Evolutionary conservation across 2,329 filamentous ascomycete species (phyloP), one percentile per base, ranked within the genome.

Genomic region (Penicillium sp.): DNA sequence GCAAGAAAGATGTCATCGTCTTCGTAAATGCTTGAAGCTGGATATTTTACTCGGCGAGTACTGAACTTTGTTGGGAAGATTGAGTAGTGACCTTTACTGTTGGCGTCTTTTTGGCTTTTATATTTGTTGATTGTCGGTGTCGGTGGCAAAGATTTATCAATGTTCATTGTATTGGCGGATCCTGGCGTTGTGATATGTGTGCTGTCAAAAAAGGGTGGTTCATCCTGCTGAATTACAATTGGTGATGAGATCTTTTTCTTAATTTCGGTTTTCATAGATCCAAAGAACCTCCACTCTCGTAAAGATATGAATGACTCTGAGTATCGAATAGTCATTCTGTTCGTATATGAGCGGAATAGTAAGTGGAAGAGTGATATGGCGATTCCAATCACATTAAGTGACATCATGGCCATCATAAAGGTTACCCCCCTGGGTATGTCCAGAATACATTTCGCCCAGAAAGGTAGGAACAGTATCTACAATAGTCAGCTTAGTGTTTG

Each of bases 361-460:
- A 68, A 56, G 20, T 67, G 64, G 7, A 68, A 52, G 14, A 66
- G 47, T 16, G 55, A 59, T 40, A 62, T 55, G 9, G 63, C 47
- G 18, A 68, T 58, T 9, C 66, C 65, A 24, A 62, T 64, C 20
- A 65, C 43, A 48, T 66, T 64, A 47, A 67, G 56, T 11, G 59
- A 59, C 23, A 66, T 58, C 12, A 60, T 59, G 28, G 63, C 64
- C 53, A 65, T 64, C 56, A 62, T 62, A 6, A 55, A 55, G 8
- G 59, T 57, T 24, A 57, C 49, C n/a, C 55, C 49, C 28, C 30
- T 28, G 35, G 12, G 54, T 26, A 26, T 38, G 28, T 18, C 14
- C 47, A 26, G 24, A 47, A 28, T 55, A 11, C 50, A 40, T 30
- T 52, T 42, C 26, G 60, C 42, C 60, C 63, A 67, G 55, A 64